phyloP scores from a whole-genome alignment of 2,329 filamentous ascomycete genomes.

The Penicillium capsulatum region DNA sequence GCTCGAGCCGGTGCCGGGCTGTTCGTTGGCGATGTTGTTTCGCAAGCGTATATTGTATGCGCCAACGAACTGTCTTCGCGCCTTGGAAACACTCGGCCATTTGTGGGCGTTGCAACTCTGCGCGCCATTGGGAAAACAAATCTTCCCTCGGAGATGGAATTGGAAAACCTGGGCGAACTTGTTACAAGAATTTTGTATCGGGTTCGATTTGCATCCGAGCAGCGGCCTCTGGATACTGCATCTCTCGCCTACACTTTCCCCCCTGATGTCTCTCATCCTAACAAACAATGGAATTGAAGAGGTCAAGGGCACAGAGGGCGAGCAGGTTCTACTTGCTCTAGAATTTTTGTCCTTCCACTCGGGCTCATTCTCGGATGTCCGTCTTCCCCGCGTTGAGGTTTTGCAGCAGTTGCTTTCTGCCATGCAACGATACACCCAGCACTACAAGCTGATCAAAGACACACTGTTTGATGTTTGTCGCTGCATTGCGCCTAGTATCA shows the following conservation, averaged over 20 bases:
- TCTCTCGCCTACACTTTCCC: constrained; percentile 84
- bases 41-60: constrained; percentile 73
- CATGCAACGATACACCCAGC: constrained; percentile 85
- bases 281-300: constrained; percentile 70
- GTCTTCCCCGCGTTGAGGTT: constrained; percentile 71
- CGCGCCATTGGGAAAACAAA: constrained; percentile 71
- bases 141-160: constrained; percentile 65
- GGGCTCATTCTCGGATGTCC: constrained; percentile 66
- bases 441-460: constrained; percentile 93
- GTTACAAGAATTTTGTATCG: constrained; percentile 87
- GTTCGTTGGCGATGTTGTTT: constrained; percentile 74
- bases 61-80: constrained; percentile 69
- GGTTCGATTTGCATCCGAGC: constrained; percentile 82
- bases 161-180: constrained; percentile 75
- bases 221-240: constrained; percentile 85
- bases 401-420: constrained; percentile 68
- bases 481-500: constrained; percentile 79
- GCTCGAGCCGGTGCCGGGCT: constrained; percentile 70
- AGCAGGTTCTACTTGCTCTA: constrained; percentile 81
- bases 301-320: constrained; percentile 71
- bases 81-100: constrained; percentile 71
- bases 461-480: constrained; percentile 82
- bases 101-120: constrained; percentile 82
- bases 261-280: constrained; percentile 74
- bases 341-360: constrained; percentile 90